Evolutionary conservation across 2,329 filamentous ascomycete genomes (phyloP).

Genomic region (Colletotrichum trifolii): DNA sequence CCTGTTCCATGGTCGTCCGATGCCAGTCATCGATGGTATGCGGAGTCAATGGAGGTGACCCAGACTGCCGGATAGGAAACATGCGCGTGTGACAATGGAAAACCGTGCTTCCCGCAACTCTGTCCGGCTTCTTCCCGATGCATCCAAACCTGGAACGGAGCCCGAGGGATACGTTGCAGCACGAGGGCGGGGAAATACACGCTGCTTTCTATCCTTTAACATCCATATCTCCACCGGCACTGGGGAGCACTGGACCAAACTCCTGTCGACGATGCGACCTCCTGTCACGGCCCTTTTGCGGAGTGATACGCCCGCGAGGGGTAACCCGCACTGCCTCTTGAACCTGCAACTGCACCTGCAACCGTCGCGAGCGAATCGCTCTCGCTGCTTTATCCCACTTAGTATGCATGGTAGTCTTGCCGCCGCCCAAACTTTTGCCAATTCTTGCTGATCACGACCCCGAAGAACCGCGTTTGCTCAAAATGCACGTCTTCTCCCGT

Average conservation of each 20-base stretch:
- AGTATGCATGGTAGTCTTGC: conserved; percentile 13
- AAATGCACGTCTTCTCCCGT: conserved; percentile 27
- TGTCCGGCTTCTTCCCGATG: conserved; percentile 12
- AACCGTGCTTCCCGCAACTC: background rate
- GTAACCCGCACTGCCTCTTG: background rate
- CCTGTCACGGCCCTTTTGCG: conserved; percentile 25
- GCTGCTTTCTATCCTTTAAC: background rate
- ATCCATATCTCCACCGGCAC: conserved; percentile 18
- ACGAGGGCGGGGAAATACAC: conserved; percentile 19
- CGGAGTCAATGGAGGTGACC: conserved; percentile 10
- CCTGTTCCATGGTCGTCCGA: conserved; percentile 5
- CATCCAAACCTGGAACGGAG: background rate
- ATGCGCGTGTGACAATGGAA: background rate
- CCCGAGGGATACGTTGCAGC: background rate
- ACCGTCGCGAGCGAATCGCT: background rate
- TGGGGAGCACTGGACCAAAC: conserved; percentile 1
- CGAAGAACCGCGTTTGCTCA: conserved; percentile 2
- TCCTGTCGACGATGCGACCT: conserved; percentile 10
- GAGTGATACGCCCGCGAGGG: conserved; percentile 8
- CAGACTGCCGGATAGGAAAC: conserved; percentile 1
- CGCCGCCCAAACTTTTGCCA: conserved; percentile 23
- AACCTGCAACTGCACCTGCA: background rate
- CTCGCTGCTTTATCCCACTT: background rate
- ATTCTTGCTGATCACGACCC: conserved; percentile 22
- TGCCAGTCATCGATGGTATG: conserved; percentile 11